Percentiles rank a stretch among this genome's conserved stretches.
Conservation (phyloP, 1,139 yeast genomes). For the Geotrichum siamense region DNA sequence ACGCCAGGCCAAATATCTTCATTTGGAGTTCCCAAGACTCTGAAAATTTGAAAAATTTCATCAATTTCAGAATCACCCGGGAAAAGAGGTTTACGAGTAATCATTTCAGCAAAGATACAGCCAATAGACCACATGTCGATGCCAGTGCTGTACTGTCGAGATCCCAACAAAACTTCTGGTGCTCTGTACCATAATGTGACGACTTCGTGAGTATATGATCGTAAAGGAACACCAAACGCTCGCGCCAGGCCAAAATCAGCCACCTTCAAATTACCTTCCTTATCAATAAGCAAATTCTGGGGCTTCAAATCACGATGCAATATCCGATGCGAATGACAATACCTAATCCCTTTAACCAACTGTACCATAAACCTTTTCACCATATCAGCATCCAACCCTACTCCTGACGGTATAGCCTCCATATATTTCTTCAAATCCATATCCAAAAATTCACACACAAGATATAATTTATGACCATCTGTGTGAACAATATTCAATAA, state of each 20-base stretch:
- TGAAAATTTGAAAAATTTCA: slow-evolving; percentile 90
- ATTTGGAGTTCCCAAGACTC: slow-evolving; percentile 89
- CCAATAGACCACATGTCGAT: slow-evolving; percentile 99
- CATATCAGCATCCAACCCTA: slow-evolving; percentile 83
- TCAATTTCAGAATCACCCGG: slow-evolving; percentile 98
- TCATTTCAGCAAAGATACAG: slow-evolving; percentile 97
- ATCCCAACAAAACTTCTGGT: slow-evolving; percentile 92
- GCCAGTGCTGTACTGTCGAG: slow-evolving; percentile 95
- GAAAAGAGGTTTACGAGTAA: slow-evolving; percentile 87
- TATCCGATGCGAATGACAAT: slow-evolving; percentile 92
- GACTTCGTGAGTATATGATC: slow-evolving; percentile 96
- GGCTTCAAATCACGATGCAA: slow-evolving; percentile 96
- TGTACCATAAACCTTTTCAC: slow-evolving; percentile 91
- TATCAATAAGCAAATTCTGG: slow-evolving; percentile 86
- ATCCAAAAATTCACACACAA: slow-evolving; percentile 90
- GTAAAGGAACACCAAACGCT: slow-evolving; percentile 92
- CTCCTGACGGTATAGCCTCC: slow-evolving; percentile 92
- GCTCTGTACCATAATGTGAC: slow-evolving; percentile 98
- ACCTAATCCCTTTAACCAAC: slow-evolving; percentile 82
- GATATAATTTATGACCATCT: slow-evolving; percentile 88
- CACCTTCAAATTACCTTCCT: slow-evolving; percentile 88
- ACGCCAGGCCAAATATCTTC: slow-evolving; percentile 97
- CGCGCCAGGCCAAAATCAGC: slow-evolving; percentile 98
- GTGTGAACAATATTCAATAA: slow-evolving; percentile 92
- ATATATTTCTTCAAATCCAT: slow-evolving; percentile 92